These are phyloP conservation scores for Madurella mycetomatis DNA, from an alignment of 2,329 filamentous ascomycete genomes.

Conservation along the genomic window DNA sequence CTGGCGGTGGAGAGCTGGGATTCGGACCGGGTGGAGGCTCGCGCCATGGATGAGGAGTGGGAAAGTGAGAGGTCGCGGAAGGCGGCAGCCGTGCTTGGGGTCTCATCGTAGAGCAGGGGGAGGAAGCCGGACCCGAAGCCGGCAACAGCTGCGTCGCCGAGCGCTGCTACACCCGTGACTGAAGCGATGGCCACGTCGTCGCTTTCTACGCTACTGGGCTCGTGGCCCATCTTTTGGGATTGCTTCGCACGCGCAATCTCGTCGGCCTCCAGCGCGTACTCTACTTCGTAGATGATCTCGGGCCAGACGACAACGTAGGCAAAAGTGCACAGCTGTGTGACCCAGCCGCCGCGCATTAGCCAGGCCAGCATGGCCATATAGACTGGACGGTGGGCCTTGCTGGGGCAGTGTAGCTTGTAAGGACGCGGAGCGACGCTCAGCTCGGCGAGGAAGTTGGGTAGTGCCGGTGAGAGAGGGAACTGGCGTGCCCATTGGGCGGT, in stretches of 20 bases:
- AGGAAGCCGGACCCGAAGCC: slow-evolving; percentile 22
- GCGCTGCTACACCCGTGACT: slow-evolving; percentile 13
- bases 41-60: slow-evolving; percentile 24
- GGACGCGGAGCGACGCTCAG: slow-evolving; percentile 75
- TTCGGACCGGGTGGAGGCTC: slow-evolving; percentile 19
- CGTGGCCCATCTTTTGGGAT: slow-evolving; percentile 21
- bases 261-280: slow-evolving; percentile 64
- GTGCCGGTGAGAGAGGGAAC: slow-evolving; percentile 77
- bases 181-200: slow-evolving; percentile 6
- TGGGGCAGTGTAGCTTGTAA: slow-evolving; percentile 80
- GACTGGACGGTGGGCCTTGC: slow-evolving; percentile 76
- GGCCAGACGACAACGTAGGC: slow-evolving; percentile 81
- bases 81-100: slow-evolving; percentile 22
- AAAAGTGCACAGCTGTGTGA: slow-evolving; percentile 88
- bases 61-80: slow-evolving; percentile 25
- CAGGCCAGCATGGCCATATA: slow-evolving; percentile 92
- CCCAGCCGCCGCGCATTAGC: slow-evolving; percentile 89
- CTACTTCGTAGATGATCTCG: slow-evolving; percentile 77
- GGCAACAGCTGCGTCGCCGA: slow-evolving; percentile 18
- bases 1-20: slow-evolving; percentile 12
- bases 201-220: slow-evolving; percentile 19
- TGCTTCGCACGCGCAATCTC: slow-evolving; percentile 42
- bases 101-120: slow-evolving; percentile 18
- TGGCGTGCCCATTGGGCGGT: slow-evolving; percentile 67
- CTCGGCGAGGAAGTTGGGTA: slow-evolving; percentile 82